phyloP scores from a whole-genome alignment of 768 basidiomycete species.

The Atractiella rhizophila region DNA sequence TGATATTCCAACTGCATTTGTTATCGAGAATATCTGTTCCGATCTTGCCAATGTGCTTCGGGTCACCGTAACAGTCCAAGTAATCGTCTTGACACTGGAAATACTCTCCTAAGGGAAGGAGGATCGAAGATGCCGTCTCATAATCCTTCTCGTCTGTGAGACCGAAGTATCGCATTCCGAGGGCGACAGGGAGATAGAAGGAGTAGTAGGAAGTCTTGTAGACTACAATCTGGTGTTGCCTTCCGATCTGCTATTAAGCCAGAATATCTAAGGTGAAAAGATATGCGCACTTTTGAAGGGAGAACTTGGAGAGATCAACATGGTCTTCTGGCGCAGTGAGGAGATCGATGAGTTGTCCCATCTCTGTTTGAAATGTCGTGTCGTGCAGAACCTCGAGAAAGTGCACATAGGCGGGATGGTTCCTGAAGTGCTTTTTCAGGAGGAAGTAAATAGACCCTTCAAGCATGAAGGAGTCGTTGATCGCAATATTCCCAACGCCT shows the following conservation, averaged over 20 bases:
- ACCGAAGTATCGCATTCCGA: constrained; percentile 52
- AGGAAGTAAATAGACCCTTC: constrained; percentile 78
- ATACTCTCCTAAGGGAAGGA: constrained; percentile 83
- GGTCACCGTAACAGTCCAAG: constrained; percentile 70
- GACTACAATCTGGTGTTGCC: constrained; percentile 72
- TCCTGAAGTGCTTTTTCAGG: constrained; percentile 60
- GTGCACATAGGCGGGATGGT: constrained; percentile 58
- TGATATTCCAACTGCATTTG: constrained; percentile 94
- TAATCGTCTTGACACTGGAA: constrained; percentile 98
- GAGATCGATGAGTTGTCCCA: constrained; percentile 85
- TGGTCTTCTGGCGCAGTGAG: constrained; percentile 79
- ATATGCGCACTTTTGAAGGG: constrained; percentile 41
- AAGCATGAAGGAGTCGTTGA: constrained; percentile 93
- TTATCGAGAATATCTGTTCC: constrained; percentile 97
- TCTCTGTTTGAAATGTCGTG: constrained; percentile 67
- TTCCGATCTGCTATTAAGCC: constrained; percentile 18
- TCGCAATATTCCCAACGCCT: constrained; percentile 52
- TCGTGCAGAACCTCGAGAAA: constrained; percentile 80
- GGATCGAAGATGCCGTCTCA: constrained; percentile 47
- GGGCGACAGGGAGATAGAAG: constrained; percentile 92
- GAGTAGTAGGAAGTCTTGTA: constrained; percentile 98
- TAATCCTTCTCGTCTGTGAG: constrained; percentile 33
- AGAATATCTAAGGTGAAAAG: background rate
- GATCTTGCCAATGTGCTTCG: constrained; percentile 81
- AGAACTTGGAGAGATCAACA: constrained; percentile 70